These are phyloP conservation scores for Cordyceps cicadae DNA, from an alignment of 2,329 filamentous ascomycete genomes.

Conservation along the genomic window DNA sequence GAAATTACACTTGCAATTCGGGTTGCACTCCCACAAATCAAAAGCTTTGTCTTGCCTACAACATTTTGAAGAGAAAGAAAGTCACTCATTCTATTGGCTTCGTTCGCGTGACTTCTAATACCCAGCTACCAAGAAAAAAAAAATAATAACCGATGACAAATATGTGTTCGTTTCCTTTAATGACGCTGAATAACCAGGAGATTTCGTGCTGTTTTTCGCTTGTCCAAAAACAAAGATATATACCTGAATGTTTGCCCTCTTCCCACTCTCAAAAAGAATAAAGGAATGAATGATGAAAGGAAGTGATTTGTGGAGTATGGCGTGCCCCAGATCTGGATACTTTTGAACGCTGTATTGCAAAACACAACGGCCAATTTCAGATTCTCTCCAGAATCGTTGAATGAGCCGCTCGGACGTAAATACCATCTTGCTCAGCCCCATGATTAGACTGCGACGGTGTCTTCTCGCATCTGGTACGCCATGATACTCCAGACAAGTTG, in stretches of 20 bases:
- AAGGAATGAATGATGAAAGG: background rate
- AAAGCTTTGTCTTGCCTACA: too few relatives aligned
- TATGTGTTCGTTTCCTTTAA: background rate
- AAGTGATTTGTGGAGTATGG: background rate
- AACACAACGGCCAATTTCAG: background rate
- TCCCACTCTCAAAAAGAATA: background rate
- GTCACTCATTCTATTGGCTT: background rate
- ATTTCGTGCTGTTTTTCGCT: background rate
- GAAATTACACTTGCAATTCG: too few relatives aligned
- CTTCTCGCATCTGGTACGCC: conserved; percentile 45
- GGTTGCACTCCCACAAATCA: too few relatives aligned
- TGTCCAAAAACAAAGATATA: background rate
- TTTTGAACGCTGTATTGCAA: background rate
- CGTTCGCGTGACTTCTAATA: background rate
- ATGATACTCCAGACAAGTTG: conserved; percentile 50
- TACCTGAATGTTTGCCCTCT: too few relatives aligned
- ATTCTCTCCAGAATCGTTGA: background rate
- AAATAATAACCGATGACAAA: background rate
- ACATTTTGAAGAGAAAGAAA: too few relatives aligned
- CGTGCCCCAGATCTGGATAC: background rate
- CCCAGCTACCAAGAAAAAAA: background rate
- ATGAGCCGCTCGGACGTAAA: background rate
- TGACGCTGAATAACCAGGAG: background rate
- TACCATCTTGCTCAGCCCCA: background rate
- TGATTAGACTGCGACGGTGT: background rate